These are phyloP conservation scores for Ephemerocybe angulata DNA, from an alignment of 768 basidiomycete genomes.

Conservation along the genomic window DNA sequence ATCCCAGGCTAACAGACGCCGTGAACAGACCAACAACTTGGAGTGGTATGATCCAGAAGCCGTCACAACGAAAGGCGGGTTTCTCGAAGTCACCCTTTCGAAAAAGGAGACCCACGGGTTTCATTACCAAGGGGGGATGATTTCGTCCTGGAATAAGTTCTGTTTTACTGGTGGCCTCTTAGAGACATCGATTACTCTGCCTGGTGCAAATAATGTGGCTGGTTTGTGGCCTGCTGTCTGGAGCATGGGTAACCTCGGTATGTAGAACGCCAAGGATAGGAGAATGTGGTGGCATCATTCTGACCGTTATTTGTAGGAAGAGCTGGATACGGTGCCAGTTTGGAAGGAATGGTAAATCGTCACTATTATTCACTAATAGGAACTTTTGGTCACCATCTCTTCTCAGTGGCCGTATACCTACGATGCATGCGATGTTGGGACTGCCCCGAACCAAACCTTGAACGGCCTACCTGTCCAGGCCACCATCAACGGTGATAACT, in stretches of 20 bases:
- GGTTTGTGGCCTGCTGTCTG: slow-evolving; percentile 81
- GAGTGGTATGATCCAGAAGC: slow-evolving; percentile 90
- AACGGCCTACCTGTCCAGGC: slow-evolving; percentile 63
- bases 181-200: slow-evolving; percentile 63
- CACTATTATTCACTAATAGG: no score
- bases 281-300: slow-evolving; percentile 7
- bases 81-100: slow-evolving; percentile 70
- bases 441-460: slow-evolving; percentile 76
- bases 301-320: slow-evolving; percentile 43
- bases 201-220: slow-evolving; percentile 59
- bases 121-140: slow-evolving; percentile 68
- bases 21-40: slow-evolving; percentile 57
- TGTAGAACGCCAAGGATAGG: slow-evolving; percentile 5
- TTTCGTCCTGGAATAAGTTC: slow-evolving; percentile 84
- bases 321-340: slow-evolving; percentile 82
- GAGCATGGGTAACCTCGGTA: slow-evolving; percentile 78
- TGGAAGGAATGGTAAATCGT: slow-evolving; percentile 65
- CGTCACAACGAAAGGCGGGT: slow-evolving; percentile 69
- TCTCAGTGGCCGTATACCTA: slow-evolving; percentile 78
- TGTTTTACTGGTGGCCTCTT: slow-evolving; percentile 90
- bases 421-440: slow-evolving; percentile 92
- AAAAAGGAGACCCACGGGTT: slow-evolving; percentile 66
- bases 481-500: slow-evolving; percentile 54
- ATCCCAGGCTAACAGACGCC: neutral
- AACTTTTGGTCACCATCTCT: slow-evolving; percentile 7